phyloP scores from a whole-genome alignment of 192 early-diverging fungal species.

The Coemansia sp. region DNA sequence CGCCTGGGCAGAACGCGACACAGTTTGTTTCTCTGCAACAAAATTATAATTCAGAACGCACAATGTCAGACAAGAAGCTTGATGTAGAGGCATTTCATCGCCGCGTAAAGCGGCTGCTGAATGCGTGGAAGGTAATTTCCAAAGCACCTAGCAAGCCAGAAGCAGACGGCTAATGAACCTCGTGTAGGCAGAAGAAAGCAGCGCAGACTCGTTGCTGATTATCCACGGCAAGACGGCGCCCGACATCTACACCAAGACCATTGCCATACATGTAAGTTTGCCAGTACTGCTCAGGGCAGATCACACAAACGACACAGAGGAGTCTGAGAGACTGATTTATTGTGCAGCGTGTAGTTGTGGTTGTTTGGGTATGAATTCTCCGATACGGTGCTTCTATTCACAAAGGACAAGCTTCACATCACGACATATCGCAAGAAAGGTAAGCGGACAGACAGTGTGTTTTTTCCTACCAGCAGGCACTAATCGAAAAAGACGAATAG shows the following conservation, averaged over 20 bases:
- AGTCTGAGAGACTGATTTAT: neutral
- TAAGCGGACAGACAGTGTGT: conserved; percentile 56
- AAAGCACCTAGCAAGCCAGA: neutral
- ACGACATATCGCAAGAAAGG: conserved; percentile 79
- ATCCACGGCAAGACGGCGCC: conserved; percentile 39
- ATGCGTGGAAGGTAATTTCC: conserved; percentile 29
- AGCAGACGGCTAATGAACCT: neutral
- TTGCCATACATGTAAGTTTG: conserved; percentile 58
- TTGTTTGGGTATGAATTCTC: conserved; percentile 89
- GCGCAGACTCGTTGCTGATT: conserved; percentile 36
- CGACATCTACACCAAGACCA: conserved; percentile 43
- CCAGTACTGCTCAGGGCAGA: neutral
- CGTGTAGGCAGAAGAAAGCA: conserved; percentile 10
- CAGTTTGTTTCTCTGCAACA: conserved; percentile 2
- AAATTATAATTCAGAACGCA: conserved; percentile 2
- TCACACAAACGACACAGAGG: neutral
- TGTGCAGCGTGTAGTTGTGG: conserved; percentile 69
- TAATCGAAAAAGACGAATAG: conserved; percentile 19
- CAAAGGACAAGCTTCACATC: conserved; percentile 71
- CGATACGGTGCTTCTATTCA: conserved; percentile 79
- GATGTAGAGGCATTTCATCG: conserved; percentile 44
- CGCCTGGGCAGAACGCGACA: neutral
- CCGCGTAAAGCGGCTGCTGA: conserved; percentile 38
- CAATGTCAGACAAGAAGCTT: conserved; percentile 48
- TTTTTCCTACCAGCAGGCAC: conserved; percentile 28